Percentiles rank a stretch among this genome's conserved stretches.
Conservation (phyloP, 2,329 filamentous ascomycete genomes). For the Nannizziopsis barbatae region DNA sequence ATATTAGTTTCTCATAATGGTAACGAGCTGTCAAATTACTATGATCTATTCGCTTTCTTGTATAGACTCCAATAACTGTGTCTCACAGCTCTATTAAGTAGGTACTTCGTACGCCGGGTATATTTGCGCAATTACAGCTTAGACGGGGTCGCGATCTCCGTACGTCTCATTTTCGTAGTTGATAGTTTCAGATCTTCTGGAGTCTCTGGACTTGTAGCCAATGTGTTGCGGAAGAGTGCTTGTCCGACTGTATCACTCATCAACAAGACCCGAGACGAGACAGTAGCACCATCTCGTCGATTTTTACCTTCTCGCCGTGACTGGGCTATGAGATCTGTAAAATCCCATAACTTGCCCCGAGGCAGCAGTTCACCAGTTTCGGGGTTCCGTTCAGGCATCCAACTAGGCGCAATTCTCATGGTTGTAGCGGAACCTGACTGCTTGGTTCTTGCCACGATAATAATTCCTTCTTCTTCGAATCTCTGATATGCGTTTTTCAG, state of each 20-base stretch:
- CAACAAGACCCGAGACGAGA: constrained; percentile 66
- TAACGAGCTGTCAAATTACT: no score
- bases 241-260: constrained; percentile 64
- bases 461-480: constrained; percentile 83
- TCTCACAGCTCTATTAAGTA: no score
- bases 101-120: no score
- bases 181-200: constrained; percentile 24
- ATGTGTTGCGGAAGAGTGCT: constrained; percentile 47
- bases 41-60: no score
- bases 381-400: constrained; percentile 58
- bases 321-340: constrained; percentile 75
- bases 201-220: constrained; percentile 12
- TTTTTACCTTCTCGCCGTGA: constrained; percentile 90
- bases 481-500: constrained; percentile 84
- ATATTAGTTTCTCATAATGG: no score
- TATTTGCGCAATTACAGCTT: neutral
- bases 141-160: constrained; percentile 25
- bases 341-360: constrained; percentile 75
- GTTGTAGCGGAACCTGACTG: constrained; percentile 35
- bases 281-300: constrained; percentile 79
- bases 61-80: no score
- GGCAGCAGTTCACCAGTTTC: constrained; percentile 52
- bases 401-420: constrained; percentile 60
- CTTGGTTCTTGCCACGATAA: constrained; percentile 59
- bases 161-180: constrained; percentile 28